A percentile compares a stretch with the other conserved stretches of the same genome.
Evolutionary conservation across 495 filamentous ascomycete genomes (phyloP).

Genomic region (Collariella sp.): DNA sequence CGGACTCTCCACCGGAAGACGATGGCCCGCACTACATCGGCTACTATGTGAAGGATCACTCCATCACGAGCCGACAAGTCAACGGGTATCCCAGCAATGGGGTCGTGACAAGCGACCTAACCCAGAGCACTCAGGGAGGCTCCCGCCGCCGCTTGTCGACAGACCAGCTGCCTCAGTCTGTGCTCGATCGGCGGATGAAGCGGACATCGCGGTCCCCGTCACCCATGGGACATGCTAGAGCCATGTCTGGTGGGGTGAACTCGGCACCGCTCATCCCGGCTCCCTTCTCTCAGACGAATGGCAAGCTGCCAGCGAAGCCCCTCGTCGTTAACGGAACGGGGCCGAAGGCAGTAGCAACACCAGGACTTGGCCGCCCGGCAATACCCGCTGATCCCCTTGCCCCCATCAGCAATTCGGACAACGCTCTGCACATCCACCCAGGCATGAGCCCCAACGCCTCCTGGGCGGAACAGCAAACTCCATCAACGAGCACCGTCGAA

Average conservation of each 20-base stretch:
- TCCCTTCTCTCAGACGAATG: slow-evolving; percentile 25
- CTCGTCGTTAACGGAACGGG: slow-evolving; percentile 41
- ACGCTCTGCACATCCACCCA: slow-evolving; percentile 35
- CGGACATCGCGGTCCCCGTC: slow-evolving; percentile 48
- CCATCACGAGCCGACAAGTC: slow-evolving; percentile 27
- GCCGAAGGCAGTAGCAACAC: slow-evolving; percentile 20
- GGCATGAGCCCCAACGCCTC: slow-evolving; percentile 16
- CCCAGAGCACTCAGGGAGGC: slow-evolving; percentile 24
- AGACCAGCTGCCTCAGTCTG: slow-evolving; percentile 42
- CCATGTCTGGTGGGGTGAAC: slow-evolving; percentile 35
- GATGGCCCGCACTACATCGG: slow-evolving; percentile 31
- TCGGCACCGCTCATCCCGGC: slow-evolving; percentile 31
- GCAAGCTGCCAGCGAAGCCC: slow-evolving; percentile 29
- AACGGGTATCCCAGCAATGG: slow-evolving; percentile 30
- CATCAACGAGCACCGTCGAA: slow-evolving; percentile 13
- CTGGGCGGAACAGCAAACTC: slow-evolving; percentile 19
- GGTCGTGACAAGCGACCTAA: slow-evolving; percentile 38
- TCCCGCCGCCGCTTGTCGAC: slow-evolving; percentile 40
- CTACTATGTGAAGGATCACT: slow-evolving; percentile 32
- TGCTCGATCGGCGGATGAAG: slow-evolving; percentile 43
- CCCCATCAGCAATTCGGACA: slow-evolving; percentile 30
- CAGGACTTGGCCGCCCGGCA: slow-evolving; percentile 11
- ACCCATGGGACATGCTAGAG: slow-evolving; percentile 40
- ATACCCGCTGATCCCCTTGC: slow-evolving; percentile 18
- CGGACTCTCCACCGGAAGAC: slow-evolving; percentile 36